Conservation (phyloP, 225 moss, liverwort and hornwort species). For the Polytrichum formosum region DNA sequence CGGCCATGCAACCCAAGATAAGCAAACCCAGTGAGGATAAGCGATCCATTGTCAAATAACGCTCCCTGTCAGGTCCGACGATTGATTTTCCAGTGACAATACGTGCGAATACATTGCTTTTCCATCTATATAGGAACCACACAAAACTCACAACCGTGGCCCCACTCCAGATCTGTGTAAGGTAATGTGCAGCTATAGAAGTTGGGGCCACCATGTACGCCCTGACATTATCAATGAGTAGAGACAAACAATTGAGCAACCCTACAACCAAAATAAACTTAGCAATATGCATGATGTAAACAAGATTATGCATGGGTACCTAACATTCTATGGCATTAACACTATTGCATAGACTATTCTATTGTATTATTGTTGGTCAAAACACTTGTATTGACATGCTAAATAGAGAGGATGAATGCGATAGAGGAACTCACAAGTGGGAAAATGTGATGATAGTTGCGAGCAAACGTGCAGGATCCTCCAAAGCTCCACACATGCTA, state of each 20-base stretch:
- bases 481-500: conserved; percentile 58
- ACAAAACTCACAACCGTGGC: conserved; percentile 51
- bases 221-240: conserved; percentile 22
- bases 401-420: not conserved
- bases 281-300: no score
- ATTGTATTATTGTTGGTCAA: no score
- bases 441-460: conserved; percentile 53
- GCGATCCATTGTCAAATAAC: conserved; percentile 55
- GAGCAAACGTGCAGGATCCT: conserved; percentile 42
- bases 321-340: no score
- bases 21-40: conserved; percentile 37
- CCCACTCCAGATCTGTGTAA: conserved; percentile 80
- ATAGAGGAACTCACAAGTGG: conserved; percentile 12
- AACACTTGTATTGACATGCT: no score
- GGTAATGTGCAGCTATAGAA: conserved; percentile 51
- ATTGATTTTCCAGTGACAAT: conserved; percentile 42
- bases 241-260: no score
- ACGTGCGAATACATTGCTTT: conserved; percentile 55
- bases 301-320: no score
- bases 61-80: conserved; percentile 56
- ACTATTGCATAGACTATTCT: no score
- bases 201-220: conserved; percentile 68
- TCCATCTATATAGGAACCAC: conserved; percentile 86
- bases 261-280: no score
- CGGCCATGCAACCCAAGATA: conserved; percentile 66